A percentile compares a stretch with the other conserved stretches of the same genome.
Conservation (phyloP, 2,329 filamentous ascomycete genomes). For the Sporothrix phasma region DNA sequence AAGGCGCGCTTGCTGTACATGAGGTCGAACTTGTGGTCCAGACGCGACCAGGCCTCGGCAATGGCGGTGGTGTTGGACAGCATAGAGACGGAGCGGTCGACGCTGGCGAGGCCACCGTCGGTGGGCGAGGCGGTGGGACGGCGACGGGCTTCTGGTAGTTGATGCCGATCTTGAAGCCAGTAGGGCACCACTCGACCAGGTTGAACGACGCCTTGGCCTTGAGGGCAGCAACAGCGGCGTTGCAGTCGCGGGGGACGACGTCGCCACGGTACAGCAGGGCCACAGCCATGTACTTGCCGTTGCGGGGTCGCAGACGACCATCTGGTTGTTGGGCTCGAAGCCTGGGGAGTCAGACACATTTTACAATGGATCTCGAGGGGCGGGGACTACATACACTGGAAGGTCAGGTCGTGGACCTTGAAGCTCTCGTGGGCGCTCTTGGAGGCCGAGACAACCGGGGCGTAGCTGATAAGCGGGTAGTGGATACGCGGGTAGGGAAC, state of each 20-base stretch:
- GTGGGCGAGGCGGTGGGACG: constrained; percentile 39
- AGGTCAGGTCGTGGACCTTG: constrained; percentile 69
- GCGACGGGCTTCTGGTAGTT: constrained; percentile 60
- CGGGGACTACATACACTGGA: constrained; percentile 64
- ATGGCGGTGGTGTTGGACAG: constrained; percentile 68
- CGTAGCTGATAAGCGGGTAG: constrained; percentile 64
- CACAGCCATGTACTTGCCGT: constrained; percentile 69
- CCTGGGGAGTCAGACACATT: no score
- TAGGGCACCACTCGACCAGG: constrained; percentile 66
- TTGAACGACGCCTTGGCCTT: constrained; percentile 66
- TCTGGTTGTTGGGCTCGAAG: constrained; percentile 71
- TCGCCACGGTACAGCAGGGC: constrained; percentile 63
- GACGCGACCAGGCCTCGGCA: constrained; percentile 61
- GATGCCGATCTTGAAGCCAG: constrained; percentile 67
- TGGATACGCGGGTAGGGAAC: constrained; percentile 65
- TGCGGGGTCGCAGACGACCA: constrained; percentile 65
- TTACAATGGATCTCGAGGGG: no score
- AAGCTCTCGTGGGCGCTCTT: constrained; percentile 82
- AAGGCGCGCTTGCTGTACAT: constrained; percentile 73
- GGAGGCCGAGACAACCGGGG: constrained; percentile 58
- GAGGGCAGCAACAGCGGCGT: constrained; percentile 53
- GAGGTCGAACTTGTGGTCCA: constrained; percentile 67
- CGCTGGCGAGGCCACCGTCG: constrained; percentile 50
- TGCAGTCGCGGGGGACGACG: constrained; percentile 60
- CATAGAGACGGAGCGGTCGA: constrained; percentile 57